These are phyloP conservation scores for Skeletonema grethae DNA, from an alignment of 108 stramenopile genomes.

Conservation along the genomic window DNA sequence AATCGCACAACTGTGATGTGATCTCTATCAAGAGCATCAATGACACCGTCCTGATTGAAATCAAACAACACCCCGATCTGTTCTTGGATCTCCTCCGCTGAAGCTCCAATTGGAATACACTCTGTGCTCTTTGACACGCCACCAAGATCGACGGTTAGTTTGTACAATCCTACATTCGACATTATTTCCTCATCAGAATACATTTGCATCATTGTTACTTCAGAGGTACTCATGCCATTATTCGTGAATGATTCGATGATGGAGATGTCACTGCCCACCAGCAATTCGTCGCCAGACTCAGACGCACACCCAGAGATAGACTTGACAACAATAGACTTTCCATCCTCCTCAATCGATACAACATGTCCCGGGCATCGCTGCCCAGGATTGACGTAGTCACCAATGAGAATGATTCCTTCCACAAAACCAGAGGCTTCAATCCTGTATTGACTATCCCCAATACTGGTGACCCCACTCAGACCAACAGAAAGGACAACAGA, in stretches of 20 bases:
- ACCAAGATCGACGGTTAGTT: conserved; percentile 35
- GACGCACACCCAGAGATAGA: conserved; percentile 23
- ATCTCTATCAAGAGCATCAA: conserved; percentile 46
- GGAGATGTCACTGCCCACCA: conserved; percentile 24
- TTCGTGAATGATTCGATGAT: conserved; percentile 39
- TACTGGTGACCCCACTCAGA: conserved; percentile 6
- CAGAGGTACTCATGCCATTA: conserved; percentile 29
- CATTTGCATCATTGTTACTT: conserved; percentile 34
- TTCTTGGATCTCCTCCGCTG: conserved; percentile 53
- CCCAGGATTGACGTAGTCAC: conserved; percentile 44
- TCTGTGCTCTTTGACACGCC: conserved; percentile 32
- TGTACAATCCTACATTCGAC: conserved; percentile 42
- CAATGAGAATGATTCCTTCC: conserved; percentile 35
- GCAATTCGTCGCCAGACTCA: conserved; percentile 24
- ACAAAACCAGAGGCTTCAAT: conserved; percentile 34
- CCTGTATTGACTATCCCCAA: conserved; percentile 25
- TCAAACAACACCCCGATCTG: conserved; percentile 62
- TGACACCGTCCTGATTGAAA: conserved; percentile 61
- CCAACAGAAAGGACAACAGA: conserved; percentile 19
- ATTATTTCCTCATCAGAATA: conserved; percentile 32
- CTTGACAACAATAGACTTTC: conserved; percentile 35
- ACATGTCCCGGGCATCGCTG: conserved; percentile 37
- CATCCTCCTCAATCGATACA: conserved; percentile 29
- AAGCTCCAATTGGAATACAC: conserved; percentile 56
- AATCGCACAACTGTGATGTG: conserved; percentile 60